These are phyloP conservation scores for Cadophora luteo-olivacea DNA, from an alignment of 2,329 filamentous ascomycete species.

Conservation along the genomic window DNA sequence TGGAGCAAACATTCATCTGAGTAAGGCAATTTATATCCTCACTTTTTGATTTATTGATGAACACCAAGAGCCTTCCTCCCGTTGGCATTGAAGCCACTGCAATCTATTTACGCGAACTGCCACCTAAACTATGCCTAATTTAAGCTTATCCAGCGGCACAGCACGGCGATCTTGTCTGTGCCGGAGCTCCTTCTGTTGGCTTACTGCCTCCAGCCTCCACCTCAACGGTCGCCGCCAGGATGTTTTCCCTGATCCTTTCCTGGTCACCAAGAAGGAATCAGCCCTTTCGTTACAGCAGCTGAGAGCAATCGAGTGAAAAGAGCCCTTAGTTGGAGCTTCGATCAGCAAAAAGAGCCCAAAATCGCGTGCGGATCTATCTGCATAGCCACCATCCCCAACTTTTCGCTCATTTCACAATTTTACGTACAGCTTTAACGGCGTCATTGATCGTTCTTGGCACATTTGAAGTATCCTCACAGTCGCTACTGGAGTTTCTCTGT, in stretches of 20 bases:
- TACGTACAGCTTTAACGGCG: not conserved
- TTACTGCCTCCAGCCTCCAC: not conserved
- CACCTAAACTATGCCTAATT: conserved; percentile 4
- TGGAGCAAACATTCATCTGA: not conserved
- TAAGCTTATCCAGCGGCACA: conserved; percentile 10
- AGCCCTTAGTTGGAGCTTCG: not conserved
- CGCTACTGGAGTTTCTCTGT: not conserved
- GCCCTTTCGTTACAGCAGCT: not conserved
- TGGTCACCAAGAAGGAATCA: not conserved
- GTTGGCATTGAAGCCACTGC: not conserved
- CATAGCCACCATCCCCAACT: not conserved
- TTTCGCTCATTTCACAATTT: not conserved
- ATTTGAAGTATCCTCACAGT: not conserved
- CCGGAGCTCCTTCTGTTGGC: not conserved
- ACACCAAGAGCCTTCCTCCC: not conserved
- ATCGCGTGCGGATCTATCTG: not conserved
- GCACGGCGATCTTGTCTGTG: conserved; percentile 9
- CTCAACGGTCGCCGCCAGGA: not conserved
- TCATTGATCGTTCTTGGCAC: not conserved
- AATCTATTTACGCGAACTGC: not conserved
- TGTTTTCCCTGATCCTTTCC: not conserved
- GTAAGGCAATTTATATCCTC: conserved; percentile 12
- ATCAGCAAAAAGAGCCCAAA: not conserved
- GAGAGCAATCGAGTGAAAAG: not conserved
- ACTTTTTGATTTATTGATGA: not conserved